Base-by-base conservation (phyloP, 1,284 basidiomycete species). In the Cryptococcus sp. region DNA sequence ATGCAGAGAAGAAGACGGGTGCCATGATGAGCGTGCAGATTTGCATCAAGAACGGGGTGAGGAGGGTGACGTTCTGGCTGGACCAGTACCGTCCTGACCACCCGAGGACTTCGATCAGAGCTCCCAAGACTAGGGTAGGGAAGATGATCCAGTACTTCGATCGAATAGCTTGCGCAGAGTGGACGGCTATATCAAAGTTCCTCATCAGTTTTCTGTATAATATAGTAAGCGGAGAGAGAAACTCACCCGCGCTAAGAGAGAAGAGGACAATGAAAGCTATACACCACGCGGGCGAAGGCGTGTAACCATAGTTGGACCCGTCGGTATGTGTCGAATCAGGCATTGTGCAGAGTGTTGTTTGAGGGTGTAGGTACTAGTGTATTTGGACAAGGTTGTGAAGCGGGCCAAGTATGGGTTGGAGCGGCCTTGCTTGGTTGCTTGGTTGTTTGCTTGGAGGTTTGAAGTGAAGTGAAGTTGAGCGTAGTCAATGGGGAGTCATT, bases 101-200 rank as follows among this genome's bases (percentile, higher is more conserved):
- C 13, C 63, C 63, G 2, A 65, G 26, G 3, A 59, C 45, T 37
- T 65, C 63, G 39, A 59, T 48, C 19, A 59, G 20, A 26, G 48
- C 52, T 7, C 63, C 63, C 6, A 62, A 23, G 5, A 58, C 55
- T 11, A 65, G 50, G 16, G 63, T 62, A 1, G 63, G 63, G 22
- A 55, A 65, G 39, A 56, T 52, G 38, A 62, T 50, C 63, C 63
- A 65, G 47, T 62, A 62, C 49, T 62, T 62, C 43, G 25, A 54
- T 48, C 59, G 46, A 19, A 26, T 53, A 0, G 81, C 80, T 65
- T 85, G 81, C 3, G 63, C 68, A 11, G 80, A 38, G 63, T 86
- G 85, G 1, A 77, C 41, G 3, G 75, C 79, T 80, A 61, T 20
- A n/a, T n/a, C n/a, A n/a, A n/a, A n/a, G n/a, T n/a, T n/a, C n/a